These are phyloP conservation scores for Tylopilus vinaceipallidus DNA, from an alignment of 768 basidiomycete genomes.

Conservation along the genomic window DNA sequence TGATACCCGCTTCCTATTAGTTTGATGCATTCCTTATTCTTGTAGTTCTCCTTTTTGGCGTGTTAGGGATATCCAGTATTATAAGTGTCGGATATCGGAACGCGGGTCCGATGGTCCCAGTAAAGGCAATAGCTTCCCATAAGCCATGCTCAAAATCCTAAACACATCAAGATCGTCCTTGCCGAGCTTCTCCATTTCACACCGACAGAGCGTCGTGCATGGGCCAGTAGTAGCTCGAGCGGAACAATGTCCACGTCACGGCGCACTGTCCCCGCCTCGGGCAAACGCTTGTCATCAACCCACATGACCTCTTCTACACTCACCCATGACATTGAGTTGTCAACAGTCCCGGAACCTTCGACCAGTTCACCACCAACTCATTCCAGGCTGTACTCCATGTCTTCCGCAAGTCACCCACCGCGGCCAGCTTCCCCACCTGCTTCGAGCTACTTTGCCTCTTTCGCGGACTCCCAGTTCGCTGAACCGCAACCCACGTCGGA, in stretches of 20 bases:
- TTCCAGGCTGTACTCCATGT: slow-evolving; percentile 14
- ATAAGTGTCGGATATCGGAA: slow-evolving; percentile 1
- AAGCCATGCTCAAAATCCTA: not conserved
- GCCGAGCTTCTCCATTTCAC: not conserved
- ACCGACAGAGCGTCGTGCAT: not conserved
- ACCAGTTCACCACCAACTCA: slow-evolving; percentile 25
- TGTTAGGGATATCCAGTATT: not conserved
- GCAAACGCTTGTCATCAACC: slow-evolving; percentile 18
- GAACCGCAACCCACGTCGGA: slow-evolving; percentile 60
- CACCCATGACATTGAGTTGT: slow-evolving; percentile 16
- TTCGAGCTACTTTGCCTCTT: slow-evolving; percentile 72
- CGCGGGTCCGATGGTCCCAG: slow-evolving; percentile 2
- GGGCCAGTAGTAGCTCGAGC: not conserved
- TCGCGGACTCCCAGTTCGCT: slow-evolving; percentile 45
- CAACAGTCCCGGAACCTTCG: slow-evolving; percentile 13
- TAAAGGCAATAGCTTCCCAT: slow-evolving; percentile 21
- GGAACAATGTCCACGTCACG: slow-evolving; percentile 26
- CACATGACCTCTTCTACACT: slow-evolving; percentile 10
- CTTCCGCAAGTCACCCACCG: slow-evolving; percentile 9
- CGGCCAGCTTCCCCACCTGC: slow-evolving; percentile 67
- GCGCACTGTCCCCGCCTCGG: too few species aligned
- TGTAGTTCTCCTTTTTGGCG: not conserved
- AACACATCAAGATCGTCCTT: not conserved
- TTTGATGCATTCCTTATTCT: not conserved
- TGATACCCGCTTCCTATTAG: slow-evolving; percentile 10